phyloP scores from a whole-genome alignment of 345 rosid genomes.

The Kandelia obovata region DNA sequence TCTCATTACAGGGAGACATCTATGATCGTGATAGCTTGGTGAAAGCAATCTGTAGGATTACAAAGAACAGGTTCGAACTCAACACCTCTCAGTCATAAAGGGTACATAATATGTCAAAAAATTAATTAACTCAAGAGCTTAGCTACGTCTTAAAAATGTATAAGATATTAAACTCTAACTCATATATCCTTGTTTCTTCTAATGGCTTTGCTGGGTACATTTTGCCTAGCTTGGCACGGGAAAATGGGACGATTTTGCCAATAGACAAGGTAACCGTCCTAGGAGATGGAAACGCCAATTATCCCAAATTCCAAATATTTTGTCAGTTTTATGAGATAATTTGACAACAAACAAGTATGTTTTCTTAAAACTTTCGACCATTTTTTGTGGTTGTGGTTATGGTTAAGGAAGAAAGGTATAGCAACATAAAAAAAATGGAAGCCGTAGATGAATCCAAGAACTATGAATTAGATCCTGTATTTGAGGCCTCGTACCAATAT shows the following conservation, averaged over 20 bases:
- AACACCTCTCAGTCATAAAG: no score
- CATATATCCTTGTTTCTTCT: constrained; percentile 29
- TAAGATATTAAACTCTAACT: no score
- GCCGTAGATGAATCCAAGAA: neutral
- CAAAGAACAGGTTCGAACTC: no score
- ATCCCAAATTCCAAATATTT: no score
- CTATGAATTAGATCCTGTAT: neutral
- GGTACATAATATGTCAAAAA: no score
- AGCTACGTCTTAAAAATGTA: no score
- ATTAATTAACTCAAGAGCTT: no score
- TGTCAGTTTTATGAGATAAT: no score
- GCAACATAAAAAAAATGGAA: neutral
- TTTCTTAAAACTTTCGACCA: no score
- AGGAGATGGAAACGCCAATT: constrained; percentile 26
- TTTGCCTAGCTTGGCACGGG: constrained; percentile 24
- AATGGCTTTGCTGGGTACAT: constrained; percentile 23
- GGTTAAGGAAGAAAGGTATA: neutral
- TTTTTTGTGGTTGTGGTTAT: neutral
- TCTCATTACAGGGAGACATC: constrained; percentile 29
- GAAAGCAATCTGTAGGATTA: constrained; percentile 9
- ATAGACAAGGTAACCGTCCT: constrained; percentile 23
- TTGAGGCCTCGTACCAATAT: neutral
- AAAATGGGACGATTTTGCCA: constrained; percentile 15
- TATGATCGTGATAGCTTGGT: constrained; percentile 30
- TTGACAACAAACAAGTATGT: no score